A percentile compares a stretch with the other conserved stretches of the same genome.
Evolutionary conservation across 345 rosid genomes (phyloP).

Genomic region (Eucalyptus fibrosa): DNA sequence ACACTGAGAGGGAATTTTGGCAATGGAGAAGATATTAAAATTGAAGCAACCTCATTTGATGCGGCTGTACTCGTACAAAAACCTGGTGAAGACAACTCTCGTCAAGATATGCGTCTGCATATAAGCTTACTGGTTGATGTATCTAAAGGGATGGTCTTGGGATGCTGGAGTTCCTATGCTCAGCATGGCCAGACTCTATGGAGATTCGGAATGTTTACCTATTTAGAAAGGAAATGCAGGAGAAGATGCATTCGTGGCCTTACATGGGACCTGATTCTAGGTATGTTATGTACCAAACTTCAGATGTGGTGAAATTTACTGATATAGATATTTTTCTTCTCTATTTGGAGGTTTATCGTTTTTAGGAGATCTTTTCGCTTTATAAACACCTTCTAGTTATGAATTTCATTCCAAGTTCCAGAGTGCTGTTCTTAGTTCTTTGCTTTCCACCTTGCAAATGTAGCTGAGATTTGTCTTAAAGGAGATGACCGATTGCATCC

Average conservation of each 20-base stretch:
- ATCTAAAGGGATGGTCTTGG: conserved; percentile 17
- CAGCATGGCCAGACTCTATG: conserved; percentile 58
- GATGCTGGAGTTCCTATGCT: conserved; percentile 38
- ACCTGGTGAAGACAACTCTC: conserved; percentile 32
- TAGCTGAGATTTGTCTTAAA: neutral
- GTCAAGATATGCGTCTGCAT: conserved; percentile 34
- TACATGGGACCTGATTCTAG: conserved; percentile 58
- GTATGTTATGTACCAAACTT: conserved; percentile 4
- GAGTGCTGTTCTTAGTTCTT: neutral
- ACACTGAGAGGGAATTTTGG: conserved; percentile 32
- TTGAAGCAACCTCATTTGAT: conserved; percentile 64
- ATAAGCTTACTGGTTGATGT: conserved; percentile 45
- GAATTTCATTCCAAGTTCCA: neutral
- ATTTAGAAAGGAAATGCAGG: conserved; percentile 3
- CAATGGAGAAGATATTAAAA: conserved; percentile 28
- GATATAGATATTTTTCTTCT: neutral
- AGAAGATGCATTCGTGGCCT: conserved; percentile 16
- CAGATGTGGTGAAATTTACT: neutral
- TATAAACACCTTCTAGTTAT: neutral
- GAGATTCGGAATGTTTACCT: conserved; percentile 47
- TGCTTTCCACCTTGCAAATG: neutral
- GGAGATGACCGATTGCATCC: neutral
- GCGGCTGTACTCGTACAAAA: conserved; percentile 33
- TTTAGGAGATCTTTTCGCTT: neutral
- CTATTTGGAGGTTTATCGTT: neutral